Evolutionary conservation across 129 eudicot genomes (phyloP), one percentile per base, ranked within the genome.

Genomic region (Heracleum sosnowskyi): DNA sequence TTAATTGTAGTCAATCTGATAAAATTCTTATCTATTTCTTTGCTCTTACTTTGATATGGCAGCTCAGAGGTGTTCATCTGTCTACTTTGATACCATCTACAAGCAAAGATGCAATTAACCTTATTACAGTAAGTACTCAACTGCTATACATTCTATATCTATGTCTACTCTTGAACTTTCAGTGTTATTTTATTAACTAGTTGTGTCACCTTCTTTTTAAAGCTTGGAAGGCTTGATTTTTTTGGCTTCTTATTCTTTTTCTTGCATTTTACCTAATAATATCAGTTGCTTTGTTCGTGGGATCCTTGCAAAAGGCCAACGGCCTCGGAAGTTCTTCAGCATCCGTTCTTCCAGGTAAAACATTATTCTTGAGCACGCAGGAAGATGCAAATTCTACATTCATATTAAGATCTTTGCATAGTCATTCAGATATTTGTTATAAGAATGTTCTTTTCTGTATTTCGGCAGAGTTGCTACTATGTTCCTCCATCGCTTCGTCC

Each of bases 251-350:
- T 34, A 39, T 11, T 46, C 60, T 42, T 7, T 41, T 7, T 75
- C 62, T 78, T 73, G 34, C 35, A 5, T 11, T 11, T 60, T 70
- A 17, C 55, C 39, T 62, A 16, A 78, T 73, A 66, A 36, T 36
- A 81, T 57, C 51, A 96, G 99, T 87, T 91, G 36, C 99, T 96
- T 71, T 96, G 99, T 81, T 87, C 93, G 5, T 96, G 99, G 99
- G 93, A 96, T 87, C 99, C 99, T 46, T 78, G 89, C 83, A 92
- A 86, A 89, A 89, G 99, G 87, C 99, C 97, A 55, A 89, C 97
- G 47, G 99, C 97, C 55, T 73, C 75, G 29, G 99, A 96, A 83
- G 97, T 86, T 75, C 97, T 96, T 87, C 99, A 92, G 78, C 99
- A 96, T 84, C 96, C 97, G 75, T 95, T 95, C 85, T 95, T 95